These are phyloP conservation scores for Fusarium subglutinans DNA, from an alignment of 2,329 filamentous ascomycete genomes.

Conservation along the genomic window DNA sequence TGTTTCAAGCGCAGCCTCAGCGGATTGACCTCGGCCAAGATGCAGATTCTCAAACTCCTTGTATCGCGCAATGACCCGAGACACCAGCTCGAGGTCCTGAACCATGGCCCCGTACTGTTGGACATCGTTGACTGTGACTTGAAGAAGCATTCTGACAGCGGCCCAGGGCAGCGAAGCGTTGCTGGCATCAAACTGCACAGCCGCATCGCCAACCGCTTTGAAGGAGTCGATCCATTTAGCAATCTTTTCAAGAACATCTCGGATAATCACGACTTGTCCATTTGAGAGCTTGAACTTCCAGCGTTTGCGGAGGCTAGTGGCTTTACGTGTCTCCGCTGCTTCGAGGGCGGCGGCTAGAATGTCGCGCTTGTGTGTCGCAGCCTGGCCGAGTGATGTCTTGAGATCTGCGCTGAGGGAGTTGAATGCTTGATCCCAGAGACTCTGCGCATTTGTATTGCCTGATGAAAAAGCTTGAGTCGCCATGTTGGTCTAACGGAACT, in stretches of 20 bases:
- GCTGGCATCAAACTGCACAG: slow-evolving; percentile 1
- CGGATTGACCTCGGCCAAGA: neutral
- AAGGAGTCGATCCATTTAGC: slow-evolving; percentile 13
- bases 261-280: neutral
- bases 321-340: neutral
- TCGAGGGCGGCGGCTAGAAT: neutral
- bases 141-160: slow-evolving; percentile 3
- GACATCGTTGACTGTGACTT: neutral
- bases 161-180: slow-evolving; percentile 8
- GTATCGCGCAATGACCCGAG: neutral
- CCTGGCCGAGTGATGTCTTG: neutral
- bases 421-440: neutral
- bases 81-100: neutral
- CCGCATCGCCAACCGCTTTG: neutral
- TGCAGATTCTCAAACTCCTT: neutral
- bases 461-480: neutral
- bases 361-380: neutral
- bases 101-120: neutral
- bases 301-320: neutral
- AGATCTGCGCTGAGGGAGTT: neutral
- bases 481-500: fast-evolving
- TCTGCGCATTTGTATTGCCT: neutral
- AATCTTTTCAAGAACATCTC: slow-evolving; percentile 9
- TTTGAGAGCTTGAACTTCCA: slow-evolving; percentile 16
- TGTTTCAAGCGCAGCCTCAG: neutral